Evolutionary conservation across 768 basidiomycete species (phyloP).

Genomic region (Pulveroboletus sp.): DNA sequence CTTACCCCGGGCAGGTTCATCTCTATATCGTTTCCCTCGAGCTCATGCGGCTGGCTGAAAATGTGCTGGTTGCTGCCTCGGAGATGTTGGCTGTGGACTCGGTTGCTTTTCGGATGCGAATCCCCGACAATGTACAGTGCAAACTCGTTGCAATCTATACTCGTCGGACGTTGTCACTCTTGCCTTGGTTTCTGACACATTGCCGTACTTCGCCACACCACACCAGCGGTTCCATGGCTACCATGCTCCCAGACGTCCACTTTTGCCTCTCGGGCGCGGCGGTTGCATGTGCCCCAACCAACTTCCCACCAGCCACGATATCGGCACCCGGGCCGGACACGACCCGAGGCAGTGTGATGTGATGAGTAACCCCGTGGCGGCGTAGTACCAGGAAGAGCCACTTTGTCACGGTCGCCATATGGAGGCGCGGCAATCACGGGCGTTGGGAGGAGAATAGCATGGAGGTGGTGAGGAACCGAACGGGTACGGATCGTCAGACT

Average conservation of each 20-base stretch:
- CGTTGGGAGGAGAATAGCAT: too few species aligned
- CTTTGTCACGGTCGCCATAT: too few species aligned
- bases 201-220: neutral
- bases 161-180: neutral
- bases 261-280: conserved; percentile 36
- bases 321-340: conserved; percentile 52
- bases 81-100: neutral
- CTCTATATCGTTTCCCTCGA: conserved; percentile 4
- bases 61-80: neutral
- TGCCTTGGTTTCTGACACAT: neutral
- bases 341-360: conserved; percentile 4
- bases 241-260: conserved; percentile 53
- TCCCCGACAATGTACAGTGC: neutral
- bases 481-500: too few species aligned
- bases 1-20: neutral
- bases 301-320: conserved; percentile 53
- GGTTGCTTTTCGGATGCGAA: neutral
- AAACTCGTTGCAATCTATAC: neutral
- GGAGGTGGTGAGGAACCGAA: too few species aligned
- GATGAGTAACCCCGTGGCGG: neutral
- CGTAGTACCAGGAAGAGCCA: too few species aligned
- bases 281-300: conserved; percentile 37
- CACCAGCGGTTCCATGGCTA: conserved; percentile 12
- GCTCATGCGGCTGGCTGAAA: neutral
- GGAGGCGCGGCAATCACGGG: too few species aligned